Percentiles rank a stretch among this genome's conserved stretches.
Evolutionary conservation across 441 rosid genomes (phyloP).

Genomic region (Theobroma grandiflorum): DNA sequence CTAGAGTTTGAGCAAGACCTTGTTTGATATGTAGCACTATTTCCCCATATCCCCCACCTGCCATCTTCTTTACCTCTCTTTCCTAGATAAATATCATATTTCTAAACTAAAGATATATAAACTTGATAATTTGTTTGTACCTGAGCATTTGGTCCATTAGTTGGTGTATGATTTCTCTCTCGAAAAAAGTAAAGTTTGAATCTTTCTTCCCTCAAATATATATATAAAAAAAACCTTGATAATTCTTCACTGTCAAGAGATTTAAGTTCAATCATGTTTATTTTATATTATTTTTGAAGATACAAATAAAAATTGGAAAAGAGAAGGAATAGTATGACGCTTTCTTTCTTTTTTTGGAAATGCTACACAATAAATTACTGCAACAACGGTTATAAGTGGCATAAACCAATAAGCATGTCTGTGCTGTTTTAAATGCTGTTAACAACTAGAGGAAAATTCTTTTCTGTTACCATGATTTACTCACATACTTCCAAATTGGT

Average conservation of each 20-base stretch:
- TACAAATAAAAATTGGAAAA: not conserved
- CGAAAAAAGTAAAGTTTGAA: no score
- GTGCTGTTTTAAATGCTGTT: not conserved
- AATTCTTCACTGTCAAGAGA: not conserved
- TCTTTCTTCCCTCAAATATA: no score
- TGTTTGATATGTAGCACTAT: slow-evolving; percentile 5
- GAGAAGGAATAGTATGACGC: not conserved
- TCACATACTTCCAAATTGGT: not conserved
- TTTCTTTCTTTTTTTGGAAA: not conserved
- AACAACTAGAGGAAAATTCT: not conserved
- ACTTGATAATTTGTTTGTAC: not conserved
- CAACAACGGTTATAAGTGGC: not conserved
- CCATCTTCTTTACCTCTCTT: not conserved
- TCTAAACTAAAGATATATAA: not conserved
- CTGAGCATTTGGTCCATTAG: no score
- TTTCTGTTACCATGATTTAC: not conserved
- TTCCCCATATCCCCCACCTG: not conserved
- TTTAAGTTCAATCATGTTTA: not conserved
- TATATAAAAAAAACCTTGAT: not conserved
- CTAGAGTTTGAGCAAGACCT: slow-evolving; percentile 48
- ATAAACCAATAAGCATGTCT: not conserved
- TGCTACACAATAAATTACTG: not conserved
- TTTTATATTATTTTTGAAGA: not conserved
- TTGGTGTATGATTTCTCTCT: no score
- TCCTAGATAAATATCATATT: not conserved